Conservation (phyloP, 768 basidiomycete species). For the Leccinum aurantiacum region DNA sequence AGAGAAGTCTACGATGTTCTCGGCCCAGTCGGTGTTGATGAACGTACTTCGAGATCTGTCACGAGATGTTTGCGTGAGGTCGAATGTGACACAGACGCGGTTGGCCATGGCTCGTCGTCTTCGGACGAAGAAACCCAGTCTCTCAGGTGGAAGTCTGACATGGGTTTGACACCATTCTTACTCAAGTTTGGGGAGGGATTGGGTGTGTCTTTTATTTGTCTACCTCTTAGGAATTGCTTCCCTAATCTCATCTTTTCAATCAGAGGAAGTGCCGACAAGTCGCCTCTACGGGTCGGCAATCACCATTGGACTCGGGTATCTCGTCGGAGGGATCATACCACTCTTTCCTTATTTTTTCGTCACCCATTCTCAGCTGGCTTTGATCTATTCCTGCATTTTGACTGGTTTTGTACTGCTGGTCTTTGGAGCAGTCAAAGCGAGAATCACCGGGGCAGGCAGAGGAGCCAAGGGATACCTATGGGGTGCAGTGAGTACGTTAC, state of each 20-base stretch:
- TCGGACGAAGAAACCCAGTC: constrained; percentile 56
- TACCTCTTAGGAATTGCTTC: not conserved
- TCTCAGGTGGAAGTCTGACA: constrained; percentile 68
- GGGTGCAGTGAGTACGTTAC: constrained; percentile 83
- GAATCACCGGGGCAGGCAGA: constrained; percentile 77
- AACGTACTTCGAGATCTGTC: constrained; percentile 73
- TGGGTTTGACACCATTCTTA: constrained; percentile 90
- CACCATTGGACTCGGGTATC: constrained; percentile 94
- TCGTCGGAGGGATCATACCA: constrained; percentile 90
- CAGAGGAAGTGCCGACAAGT: constrained; percentile 85
- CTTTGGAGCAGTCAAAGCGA: constrained; percentile 90
- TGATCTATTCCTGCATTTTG: constrained; percentile 73
- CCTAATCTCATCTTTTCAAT: not conserved
- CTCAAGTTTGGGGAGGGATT: constrained; percentile 95
- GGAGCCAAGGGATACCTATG: constrained; percentile 72
- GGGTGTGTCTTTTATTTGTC: constrained; percentile 47
- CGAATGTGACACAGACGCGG: constrained; percentile 45
- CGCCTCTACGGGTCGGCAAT: constrained; percentile 89
- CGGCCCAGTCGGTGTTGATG: constrained; percentile 87
- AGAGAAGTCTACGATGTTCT: constrained; percentile 89
- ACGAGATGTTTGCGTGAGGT: constrained; percentile 71
- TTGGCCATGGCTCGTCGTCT: constrained; percentile 15
- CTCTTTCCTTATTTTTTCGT: constrained; percentile 93
- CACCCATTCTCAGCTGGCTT: constrained; percentile 59
- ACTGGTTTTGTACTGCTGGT: constrained; percentile 85